Base-by-base conservation (phyloP, 2,329 filamentous ascomycete genomes). In the Bimuria novae-zelandiae region DNA sequence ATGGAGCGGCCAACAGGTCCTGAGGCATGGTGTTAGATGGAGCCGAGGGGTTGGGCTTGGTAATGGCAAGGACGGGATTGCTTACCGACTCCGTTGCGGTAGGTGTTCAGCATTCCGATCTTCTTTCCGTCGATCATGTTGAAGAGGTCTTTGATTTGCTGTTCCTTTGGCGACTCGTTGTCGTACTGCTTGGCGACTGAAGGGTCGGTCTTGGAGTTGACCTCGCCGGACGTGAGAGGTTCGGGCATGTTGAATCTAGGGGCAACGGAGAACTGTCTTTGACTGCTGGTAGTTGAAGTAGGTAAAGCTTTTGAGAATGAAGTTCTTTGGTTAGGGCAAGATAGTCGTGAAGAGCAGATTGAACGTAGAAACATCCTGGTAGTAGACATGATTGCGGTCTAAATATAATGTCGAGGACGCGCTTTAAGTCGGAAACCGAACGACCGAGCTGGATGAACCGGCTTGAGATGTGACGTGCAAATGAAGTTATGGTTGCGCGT, bases 161-260 rank as follows among this genome's bases (percentile, higher is more conserved):
- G 62, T n/a, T 73, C 70, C 27, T 71, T 72, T 22, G 77, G 72
- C 4, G 77, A 74, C 27, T 75, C 59, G 45, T 62, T 69, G 63
- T 81, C 79, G 48, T 73, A 79, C 63, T 81, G 79, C 62, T 79
- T 80, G n/a, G 74, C 57, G 51, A 80, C 76, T 2, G 76, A 76
- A 22, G 79, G 78, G 60, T 81, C 79, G 40, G 66, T 75, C 54
- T 75, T 59, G 36, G 75, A 73, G 56, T 72, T 67, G 62, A 80
- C 61, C 55, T 80, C 76, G 51, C 63, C 54, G 17, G 62, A 42
- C 37, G 67, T 77, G 37, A 79, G 64, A 53, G 60, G 51, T 47
- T 79, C 75, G 37, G 78, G 77, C 79, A 81, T 81, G 21, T 67
- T 78, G 69, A 65, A 53, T 27, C 40, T 30, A 29, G 49, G 33